Evolutionary conservation across 805 yeast genomes (phyloP), one percentile per base, ranked within the genome.

Genomic region (Lipomyces lipofer): DNA sequence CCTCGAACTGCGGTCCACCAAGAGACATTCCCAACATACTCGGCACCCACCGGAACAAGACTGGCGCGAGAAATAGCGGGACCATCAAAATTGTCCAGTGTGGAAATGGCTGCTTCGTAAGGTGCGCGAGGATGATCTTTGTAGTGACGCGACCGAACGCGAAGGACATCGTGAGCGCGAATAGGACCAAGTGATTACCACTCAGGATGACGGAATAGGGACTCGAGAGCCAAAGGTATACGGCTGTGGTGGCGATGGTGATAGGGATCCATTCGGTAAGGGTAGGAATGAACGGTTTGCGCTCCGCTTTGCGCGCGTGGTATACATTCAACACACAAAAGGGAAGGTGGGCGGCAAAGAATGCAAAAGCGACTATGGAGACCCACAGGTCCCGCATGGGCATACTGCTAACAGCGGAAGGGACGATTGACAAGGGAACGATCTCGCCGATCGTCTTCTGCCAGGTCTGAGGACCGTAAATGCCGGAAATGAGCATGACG

Each of bases 21-120:
- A 47, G 39, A 25, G 19, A 64, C 52, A 45, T 58, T 46, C 42
- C 72, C 36, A 47, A 77, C 83, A 21, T 71, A 58, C 24, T 74
- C 4, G 63, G 97, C 86, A 55, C 83, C 70, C 58, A 43, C 24
- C 69, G 71, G 61, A 72, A 73, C 29, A 71, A 46, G 5, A 74
- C 17, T 3, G 73, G 63, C 6, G 75, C 77, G 4, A 62, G 44
- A 27, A 64, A 50, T 19, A 72, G 60, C 9, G 74, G 69, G 13
- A 82, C 73, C 76, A 83, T 78, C 3, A 95, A 87, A 28, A 86
- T 76, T 47, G 88, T 86, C 60, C 79, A 64, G 67, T 75, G 73
- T 32, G 99, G 99, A 76, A 87, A 92, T 12, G 74, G 71, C 69
- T 89, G 96, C 49, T 80, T 73, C 9, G 98, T 90, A 64, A 92